Evolutionary conservation across 2,329 filamentous ascomycete species (phyloP).

Genomic region (Fusarium incarnatum): DNA sequence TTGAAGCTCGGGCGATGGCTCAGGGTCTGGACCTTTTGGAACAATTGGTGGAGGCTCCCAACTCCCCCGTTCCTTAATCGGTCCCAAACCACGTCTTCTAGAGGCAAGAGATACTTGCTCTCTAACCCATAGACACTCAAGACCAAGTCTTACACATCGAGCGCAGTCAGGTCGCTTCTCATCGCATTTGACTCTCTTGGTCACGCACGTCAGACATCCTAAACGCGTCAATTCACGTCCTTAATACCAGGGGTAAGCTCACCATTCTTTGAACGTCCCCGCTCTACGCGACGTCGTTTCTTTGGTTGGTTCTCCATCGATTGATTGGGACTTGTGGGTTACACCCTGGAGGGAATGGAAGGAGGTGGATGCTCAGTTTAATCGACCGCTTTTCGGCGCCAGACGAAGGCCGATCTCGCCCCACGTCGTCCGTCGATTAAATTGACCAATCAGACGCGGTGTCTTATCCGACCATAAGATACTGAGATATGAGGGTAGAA

Average conservation of each 20-base stretch:
- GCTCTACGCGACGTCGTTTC: constrained; percentile 20
- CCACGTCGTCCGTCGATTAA: constrained; percentile 11
- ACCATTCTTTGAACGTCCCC: constrained; percentile 26
- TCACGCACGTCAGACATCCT: constrained; percentile 15
- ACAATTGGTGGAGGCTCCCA: not conserved
- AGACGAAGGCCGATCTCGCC: constrained; percentile 1
- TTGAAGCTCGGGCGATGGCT: not conserved
- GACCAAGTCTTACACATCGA: not conserved
- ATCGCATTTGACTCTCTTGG: constrained; percentile 19
- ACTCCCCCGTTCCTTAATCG: constrained; percentile 3
- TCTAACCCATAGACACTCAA: not conserved
- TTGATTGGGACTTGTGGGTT: not conserved
- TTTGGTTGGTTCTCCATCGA: not conserved
- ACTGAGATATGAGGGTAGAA: not conserved
- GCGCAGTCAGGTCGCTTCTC: not conserved
- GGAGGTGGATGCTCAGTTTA: not conserved
- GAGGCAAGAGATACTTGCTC: constrained; percentile 1
- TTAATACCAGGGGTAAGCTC: not conserved
- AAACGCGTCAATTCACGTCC: not conserved
- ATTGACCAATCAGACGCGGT: not conserved
- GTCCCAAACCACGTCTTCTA: constrained; percentile 4
- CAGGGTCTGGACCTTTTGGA: not conserved
- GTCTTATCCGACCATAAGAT: not conserved
- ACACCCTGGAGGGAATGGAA: not conserved
- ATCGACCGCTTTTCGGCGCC: not conserved